Conservation (phyloP, 148 eudicot species). For the Simmondsia chinensis region DNA sequence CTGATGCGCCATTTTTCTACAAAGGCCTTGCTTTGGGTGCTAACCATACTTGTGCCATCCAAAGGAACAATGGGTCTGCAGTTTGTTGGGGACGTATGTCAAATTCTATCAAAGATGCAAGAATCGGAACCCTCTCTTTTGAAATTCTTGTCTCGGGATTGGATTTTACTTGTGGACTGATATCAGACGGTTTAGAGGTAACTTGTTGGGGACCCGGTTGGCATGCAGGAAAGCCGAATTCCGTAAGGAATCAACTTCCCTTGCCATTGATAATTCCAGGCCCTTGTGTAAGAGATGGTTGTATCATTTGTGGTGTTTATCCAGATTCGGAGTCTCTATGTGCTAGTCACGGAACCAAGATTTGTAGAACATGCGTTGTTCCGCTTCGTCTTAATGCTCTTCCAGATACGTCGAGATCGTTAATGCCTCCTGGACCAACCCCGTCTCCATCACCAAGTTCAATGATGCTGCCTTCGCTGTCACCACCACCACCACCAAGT, state of each 20-base stretch:
- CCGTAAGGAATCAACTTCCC: constrained; percentile 11
- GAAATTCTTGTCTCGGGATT: constrained; percentile 32
- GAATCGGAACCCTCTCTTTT: constrained; percentile 18
- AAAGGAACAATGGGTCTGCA: constrained; percentile 25
- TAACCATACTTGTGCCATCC: constrained; percentile 37
- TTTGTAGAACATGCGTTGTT: constrained; percentile 34
- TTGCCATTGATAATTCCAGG: constrained; percentile 38
- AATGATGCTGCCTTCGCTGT: constrained; percentile 4
- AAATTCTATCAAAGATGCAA: constrained; percentile 3
- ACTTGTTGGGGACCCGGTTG: constrained; percentile 57
- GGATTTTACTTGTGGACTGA: constrained; percentile 48
- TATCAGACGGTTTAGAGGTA: constrained; percentile 19
- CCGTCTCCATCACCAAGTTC: constrained; percentile 12
- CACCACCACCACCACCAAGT: constrained; percentile 2
- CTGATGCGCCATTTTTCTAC: constrained; percentile 16
- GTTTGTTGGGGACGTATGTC: constrained; percentile 42
- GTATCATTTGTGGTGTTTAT: constrained; percentile 31
- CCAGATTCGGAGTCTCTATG: constrained; percentile 36
- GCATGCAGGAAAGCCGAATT: constrained; percentile 14
- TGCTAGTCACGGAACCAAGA: constrained; percentile 19
- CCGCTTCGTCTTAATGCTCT: constrained; percentile 18
- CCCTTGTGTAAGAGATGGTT: constrained; percentile 29
- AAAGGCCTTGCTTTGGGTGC: constrained; percentile 38
- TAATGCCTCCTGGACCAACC: too few species aligned
- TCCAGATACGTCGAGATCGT: too few species aligned